These are phyloP conservation scores for Lagenidium giganteum DNA, from an alignment of 352 stramenopile genomes.

Conservation along the genomic window DNA sequence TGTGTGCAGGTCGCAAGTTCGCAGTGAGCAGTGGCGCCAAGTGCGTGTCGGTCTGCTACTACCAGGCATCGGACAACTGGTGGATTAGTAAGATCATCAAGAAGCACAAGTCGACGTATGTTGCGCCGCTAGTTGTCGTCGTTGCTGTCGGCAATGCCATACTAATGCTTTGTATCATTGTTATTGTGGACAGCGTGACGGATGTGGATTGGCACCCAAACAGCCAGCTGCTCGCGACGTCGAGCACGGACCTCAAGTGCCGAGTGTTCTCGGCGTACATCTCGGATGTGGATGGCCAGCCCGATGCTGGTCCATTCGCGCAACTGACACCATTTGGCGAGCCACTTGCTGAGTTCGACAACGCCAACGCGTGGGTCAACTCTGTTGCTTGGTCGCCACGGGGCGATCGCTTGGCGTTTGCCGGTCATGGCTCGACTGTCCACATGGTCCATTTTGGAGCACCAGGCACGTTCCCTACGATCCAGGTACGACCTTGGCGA, in stretches of 20 bases:
- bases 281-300: slow-evolving; percentile 68
- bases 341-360: slow-evolving; percentile 80
- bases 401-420: slow-evolving; percentile 86
- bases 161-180: not conserved
- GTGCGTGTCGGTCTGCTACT: slow-evolving; percentile 92
- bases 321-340: slow-evolving; percentile 78
- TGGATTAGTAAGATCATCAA: slow-evolving; percentile 97
- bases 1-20: slow-evolving; percentile 89
- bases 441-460: slow-evolving; percentile 86
- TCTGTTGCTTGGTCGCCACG: slow-evolving; percentile 89
- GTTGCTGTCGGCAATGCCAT: too few relatives aligned
- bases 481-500: slow-evolving; percentile 71
- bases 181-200: slow-evolving; percentile 43
- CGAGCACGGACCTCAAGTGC: slow-evolving; percentile 91
- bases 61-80: slow-evolving; percentile 91
- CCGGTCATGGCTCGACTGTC: slow-evolving; percentile 87
- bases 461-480: slow-evolving; percentile 60
- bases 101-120: slow-evolving; percentile 94
- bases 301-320: slow-evolving; percentile 67
- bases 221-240: slow-evolving; percentile 89
- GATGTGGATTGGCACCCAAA: slow-evolving; percentile 92
- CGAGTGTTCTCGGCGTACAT: slow-evolving; percentile 90
- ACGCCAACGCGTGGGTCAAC: slow-evolving; percentile 89
- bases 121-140: slow-evolving; percentile 16
- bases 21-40: slow-evolving; percentile 91